phyloP scores from a whole-genome alignment of 2,329 filamentous ascomycete species.

The Apiospora malaysiana region DNA sequence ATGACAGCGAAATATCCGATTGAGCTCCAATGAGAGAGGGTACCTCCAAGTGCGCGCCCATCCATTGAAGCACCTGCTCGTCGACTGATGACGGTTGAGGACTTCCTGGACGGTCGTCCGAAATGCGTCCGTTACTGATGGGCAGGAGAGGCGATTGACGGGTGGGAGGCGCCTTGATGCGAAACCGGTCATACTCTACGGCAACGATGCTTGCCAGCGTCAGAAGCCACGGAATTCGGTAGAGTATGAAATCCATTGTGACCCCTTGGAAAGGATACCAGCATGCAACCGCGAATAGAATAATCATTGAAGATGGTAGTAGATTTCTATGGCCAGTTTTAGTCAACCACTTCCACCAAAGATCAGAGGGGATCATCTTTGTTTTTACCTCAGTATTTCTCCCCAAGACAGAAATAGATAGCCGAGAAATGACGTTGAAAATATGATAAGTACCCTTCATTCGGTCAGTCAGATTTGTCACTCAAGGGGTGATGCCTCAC shows the following conservation, averaged over 20 bases:
- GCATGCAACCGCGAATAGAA: not conserved
- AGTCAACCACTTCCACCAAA: not conserved
- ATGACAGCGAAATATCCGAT: not conserved
- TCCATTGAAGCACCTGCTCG: not conserved
- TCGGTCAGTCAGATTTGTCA: not conserved
- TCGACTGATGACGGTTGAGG: not conserved
- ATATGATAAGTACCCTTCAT: not conserved
- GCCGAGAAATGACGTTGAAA: not conserved
- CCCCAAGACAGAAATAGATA: not conserved
- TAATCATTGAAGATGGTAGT: not conserved
- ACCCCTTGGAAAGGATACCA: not conserved
- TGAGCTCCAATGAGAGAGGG: not conserved
- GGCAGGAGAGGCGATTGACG: not conserved
- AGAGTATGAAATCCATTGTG: not conserved
- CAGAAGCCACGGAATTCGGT: not conserved
- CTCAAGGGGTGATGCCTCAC: not conserved
- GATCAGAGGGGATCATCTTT: not conserved
- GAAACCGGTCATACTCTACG: not conserved
- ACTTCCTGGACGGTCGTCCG: not conserved
- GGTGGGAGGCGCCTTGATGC: accelerated
- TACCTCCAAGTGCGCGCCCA: not conserved
- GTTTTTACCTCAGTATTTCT: not conserved
- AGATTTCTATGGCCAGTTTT: not conserved
- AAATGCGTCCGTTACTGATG: not conserved
- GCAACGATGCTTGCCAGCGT: not conserved